Evolutionary conservation across 257 asterid genomes (phyloP).

Genomic region (Solanum clarkiae): DNA sequence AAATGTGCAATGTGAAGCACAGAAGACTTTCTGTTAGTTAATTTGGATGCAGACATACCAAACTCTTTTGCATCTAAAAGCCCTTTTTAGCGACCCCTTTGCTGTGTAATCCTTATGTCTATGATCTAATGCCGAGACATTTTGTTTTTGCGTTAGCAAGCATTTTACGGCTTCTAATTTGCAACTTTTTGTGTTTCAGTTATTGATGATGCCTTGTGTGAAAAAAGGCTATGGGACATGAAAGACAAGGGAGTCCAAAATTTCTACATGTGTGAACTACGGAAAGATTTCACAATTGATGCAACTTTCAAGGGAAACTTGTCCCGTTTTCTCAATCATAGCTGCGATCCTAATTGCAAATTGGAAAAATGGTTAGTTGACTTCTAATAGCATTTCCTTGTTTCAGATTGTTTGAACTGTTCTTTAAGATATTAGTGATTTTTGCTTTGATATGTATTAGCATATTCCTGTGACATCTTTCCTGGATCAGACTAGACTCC

Average conservation of each 20-base stretch:
- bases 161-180: not conserved
- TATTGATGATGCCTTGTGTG: slow-evolving; percentile 81
- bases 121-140: not conserved
- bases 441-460: not conserved
- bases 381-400: not conserved
- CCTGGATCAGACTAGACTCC: not conserved
- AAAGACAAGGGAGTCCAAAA: slow-evolving; percentile 59
- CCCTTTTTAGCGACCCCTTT: not conserved
- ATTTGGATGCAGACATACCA: not conserved
- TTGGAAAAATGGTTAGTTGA: slow-evolving; percentile 80
- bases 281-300: slow-evolving; percentile 84
- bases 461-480: not conserved
- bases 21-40: not conserved
- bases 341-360: slow-evolving; percentile 88
- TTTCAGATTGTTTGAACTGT: not conserved
- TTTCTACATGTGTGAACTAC: slow-evolving; percentile 92
- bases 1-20: not conserved
- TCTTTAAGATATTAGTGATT: not conserved
- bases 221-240: slow-evolving; percentile 88
- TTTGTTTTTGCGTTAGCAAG: not conserved
- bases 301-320: slow-evolving; percentile 89
- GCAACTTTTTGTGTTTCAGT: slow-evolving; percentile 32
- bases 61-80: not conserved
- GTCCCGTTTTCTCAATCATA: slow-evolving; percentile 88
- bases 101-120: not conserved